A percentile compares a stretch with the other conserved stretches of the same genome.
These are phyloP conservation scores for Aquilaria sinensis DNA, from an alignment of 345 rosid genomes.

Conservation along the genomic window DNA sequence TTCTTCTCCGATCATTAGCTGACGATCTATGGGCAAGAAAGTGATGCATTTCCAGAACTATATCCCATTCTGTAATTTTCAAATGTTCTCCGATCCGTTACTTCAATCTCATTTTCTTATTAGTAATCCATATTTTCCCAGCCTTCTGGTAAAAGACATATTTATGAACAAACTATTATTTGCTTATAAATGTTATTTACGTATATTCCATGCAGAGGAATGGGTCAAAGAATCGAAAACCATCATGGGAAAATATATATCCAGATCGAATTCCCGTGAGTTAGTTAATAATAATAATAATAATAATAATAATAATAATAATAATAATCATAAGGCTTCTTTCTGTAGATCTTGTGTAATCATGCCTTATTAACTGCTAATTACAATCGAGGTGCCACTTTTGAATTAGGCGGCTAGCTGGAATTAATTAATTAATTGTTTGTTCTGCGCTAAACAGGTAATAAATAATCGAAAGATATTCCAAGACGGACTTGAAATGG, in stretches of 20 bases:
- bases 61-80: not conserved
- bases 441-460: constrained; percentile 31
- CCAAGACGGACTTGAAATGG: constrained; percentile 64
- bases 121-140: too few relatives aligned
- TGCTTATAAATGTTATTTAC: not conserved
- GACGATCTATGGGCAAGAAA: not conserved
- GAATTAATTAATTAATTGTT: not conserved
- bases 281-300: not conserved
- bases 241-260: constrained; percentile 39
- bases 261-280: constrained; percentile 72
- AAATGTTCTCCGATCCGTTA: not conserved
- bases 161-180: too few relatives aligned
- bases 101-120: too few relatives aligned
- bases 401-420: too few relatives aligned
- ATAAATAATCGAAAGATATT: constrained; percentile 50
- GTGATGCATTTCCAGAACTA: not conserved
- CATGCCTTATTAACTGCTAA: too few relatives aligned
- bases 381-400: too few relatives aligned
- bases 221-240: constrained; percentile 46
- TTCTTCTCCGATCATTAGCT: too few relatives aligned
- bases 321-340: not conserved
- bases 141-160: not conserved
- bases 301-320: not conserved
- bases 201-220: constrained; percentile 30
- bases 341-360: too few relatives aligned